phyloP scores from a whole-genome alignment of 177 flowering plant genomes.

The Vitis hybrid region DNA sequence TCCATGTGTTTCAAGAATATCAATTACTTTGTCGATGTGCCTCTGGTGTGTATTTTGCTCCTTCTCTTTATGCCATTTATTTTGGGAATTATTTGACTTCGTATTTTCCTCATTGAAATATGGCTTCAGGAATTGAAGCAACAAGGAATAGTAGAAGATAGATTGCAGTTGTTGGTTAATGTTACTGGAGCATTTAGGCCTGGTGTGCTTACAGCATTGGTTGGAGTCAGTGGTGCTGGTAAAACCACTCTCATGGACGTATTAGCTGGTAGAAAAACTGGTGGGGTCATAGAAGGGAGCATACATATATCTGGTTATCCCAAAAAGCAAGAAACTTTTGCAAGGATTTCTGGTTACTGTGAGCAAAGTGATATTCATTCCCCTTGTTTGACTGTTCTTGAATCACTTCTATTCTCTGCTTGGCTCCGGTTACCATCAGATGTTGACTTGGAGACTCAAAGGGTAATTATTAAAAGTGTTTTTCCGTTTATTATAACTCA shows the following conservation, averaged over 20 bases:
- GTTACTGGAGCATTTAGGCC: constrained; percentile 97
- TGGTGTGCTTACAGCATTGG: constrained; percentile 90
- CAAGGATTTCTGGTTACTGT: constrained; percentile 94
- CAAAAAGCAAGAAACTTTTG: constrained; percentile 91
- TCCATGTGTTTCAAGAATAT: constrained; percentile 92
- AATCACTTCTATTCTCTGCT: constrained; percentile 89
- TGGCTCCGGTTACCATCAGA: constrained; percentile 81
- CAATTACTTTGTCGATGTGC: constrained; percentile 87
- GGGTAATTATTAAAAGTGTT: constrained; percentile 36
- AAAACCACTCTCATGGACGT: constrained; percentile 99
- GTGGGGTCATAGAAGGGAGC: constrained; percentile 79
- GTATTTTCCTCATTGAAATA: constrained; percentile 14
- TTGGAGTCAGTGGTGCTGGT: constrained; percentile 98
- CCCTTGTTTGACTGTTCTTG: constrained; percentile 84
- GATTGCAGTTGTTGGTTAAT: constrained; percentile 76
- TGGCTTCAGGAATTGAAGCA: constrained; percentile 78
- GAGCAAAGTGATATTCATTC: constrained; percentile 96
- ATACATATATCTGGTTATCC: constrained; percentile 81
- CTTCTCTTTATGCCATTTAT: not conserved
- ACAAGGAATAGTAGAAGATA: constrained; percentile 82
- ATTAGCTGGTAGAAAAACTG: constrained; percentile 93
- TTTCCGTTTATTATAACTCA: not conserved
- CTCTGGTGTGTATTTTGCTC: constrained; percentile 50
- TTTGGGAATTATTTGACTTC: not conserved
- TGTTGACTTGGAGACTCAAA: constrained; percentile 70